Percentiles rank a stretch among this genome's conserved stretches.
phyloP scores from a whole-genome alignment of 1,139 yeast genomes.

The Geotrichum citri-aurantii region DNA sequence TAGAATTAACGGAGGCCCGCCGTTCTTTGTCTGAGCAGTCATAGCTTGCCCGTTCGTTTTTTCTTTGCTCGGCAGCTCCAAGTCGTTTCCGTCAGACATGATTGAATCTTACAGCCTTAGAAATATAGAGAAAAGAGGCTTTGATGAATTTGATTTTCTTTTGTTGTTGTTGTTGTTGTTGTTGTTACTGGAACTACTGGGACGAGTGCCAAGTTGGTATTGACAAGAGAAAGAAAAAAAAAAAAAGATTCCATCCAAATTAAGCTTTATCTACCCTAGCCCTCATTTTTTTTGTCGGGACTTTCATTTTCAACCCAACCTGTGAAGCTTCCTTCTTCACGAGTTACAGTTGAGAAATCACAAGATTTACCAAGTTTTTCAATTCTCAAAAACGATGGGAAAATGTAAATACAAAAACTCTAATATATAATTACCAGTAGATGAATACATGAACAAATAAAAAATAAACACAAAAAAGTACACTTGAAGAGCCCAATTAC shows the following conservation, averaged over 20 bases:
- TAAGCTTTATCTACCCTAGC: background rate
- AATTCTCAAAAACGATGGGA: background rate
- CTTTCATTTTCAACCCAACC: no score
- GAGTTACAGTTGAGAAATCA: no score
- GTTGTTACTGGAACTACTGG: background rate
- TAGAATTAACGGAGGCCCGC: conserved; percentile 23
- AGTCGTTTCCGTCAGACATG: background rate
- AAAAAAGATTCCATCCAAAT: background rate
- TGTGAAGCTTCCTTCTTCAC: no score
- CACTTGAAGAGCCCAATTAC: background rate
- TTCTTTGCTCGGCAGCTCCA: background rate
- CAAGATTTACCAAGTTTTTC: no score
- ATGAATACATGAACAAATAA: background rate
- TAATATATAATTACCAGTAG: background rate
- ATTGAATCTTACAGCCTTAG: no score
- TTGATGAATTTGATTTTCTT: no score
- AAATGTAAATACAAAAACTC: background rate
- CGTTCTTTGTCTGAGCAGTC: background rate
- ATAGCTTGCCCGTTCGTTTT: background rate
- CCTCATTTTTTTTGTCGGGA: no score
- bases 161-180: background rate
- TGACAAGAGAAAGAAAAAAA: background rate
- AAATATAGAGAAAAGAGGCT: no score
- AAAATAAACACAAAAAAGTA: background rate
- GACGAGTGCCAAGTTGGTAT: background rate